Evolutionary conservation across 148 eudicot genomes (phyloP), one percentile per base, ranked within the genome.

Genomic region (Amaranthus cruentus): DNA sequence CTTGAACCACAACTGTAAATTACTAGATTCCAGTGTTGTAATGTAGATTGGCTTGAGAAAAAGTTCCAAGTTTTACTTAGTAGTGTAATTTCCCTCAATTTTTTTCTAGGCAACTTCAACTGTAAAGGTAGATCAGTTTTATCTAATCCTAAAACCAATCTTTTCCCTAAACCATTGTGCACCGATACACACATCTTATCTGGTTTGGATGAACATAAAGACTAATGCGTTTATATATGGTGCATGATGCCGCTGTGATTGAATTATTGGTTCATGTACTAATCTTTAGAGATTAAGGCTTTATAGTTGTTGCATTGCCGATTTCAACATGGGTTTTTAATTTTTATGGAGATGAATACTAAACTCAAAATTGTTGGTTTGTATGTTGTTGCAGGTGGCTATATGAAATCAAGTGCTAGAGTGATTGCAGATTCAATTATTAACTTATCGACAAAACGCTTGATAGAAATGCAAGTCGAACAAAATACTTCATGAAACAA

Each of bases 371-470:
- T 1, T 59, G 5, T 54, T 6, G 15, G 11, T 18, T 65, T 21
- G 43, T 64, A 6, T 50, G n/a, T 65, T 67, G 65, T 47, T 71
- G 53, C 83, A 95, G 98, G 98, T 68, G 98, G 98, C 66, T 95
- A 95, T 74, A 88, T 90, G 96, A 95, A 91, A 80, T 95, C 96
- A 51, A 95, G 93, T 68, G 98, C 98, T 13, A 82, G 83, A 71
- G 91, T 95, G 57, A 95, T 91, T 13, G 96, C 97, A 6, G 93
- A 95, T 81, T 95, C 97, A 38, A 88, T 95, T 10, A 82, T 75
- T 42, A 95, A 95, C 75, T 87, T 95, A 49, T 84, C 89, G 6
- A 86, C 80, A 55, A 91, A 95, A 85, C 85, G 86, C 42, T 66
- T 91, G 83, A 83, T 95, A 48, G 82, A 85, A 66, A 64, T 88